Percentiles rank a stretch among this genome's conserved stretches.
These are phyloP conservation scores for Verruconis gallopava DNA, from an alignment of 2,329 filamentous ascomycete genomes.

Conservation along the genomic window DNA sequence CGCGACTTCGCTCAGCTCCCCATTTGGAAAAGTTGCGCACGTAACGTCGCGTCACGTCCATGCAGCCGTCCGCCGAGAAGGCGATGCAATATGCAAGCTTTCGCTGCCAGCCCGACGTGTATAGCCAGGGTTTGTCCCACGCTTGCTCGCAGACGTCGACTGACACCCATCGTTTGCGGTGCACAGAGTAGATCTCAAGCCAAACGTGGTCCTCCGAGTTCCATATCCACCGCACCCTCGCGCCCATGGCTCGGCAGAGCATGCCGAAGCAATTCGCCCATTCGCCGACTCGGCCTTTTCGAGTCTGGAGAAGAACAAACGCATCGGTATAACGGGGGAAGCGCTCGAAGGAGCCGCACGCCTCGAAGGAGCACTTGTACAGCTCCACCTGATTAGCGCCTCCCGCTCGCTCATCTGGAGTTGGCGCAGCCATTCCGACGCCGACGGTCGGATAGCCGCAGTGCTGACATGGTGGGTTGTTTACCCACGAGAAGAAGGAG, in stretches of 20 bases:
- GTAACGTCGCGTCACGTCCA: constrained; percentile 55
- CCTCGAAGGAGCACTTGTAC: constrained; percentile 68
- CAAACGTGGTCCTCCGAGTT: constrained; percentile 95
- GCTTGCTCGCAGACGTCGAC: constrained; percentile 89
- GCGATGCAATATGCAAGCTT: constrained; percentile 96
- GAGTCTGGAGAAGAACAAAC: constrained; percentile 78
- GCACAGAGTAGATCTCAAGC: constrained; percentile 94
- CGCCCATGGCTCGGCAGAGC: constrained; percentile 86
- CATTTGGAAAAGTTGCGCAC: constrained; percentile 57
- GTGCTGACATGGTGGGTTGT: constrained; percentile 75
- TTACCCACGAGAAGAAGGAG: constrained; percentile 91
- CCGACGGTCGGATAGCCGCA: constrained; percentile 75
- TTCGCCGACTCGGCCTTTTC: constrained; percentile 78
- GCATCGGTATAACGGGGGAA: constrained; percentile 94
- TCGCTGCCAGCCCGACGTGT: constrained; percentile 78
- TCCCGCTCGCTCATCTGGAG: constrained; percentile 77
- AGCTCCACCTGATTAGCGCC: constrained; percentile 80
- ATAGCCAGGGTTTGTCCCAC: constrained; percentile 88
- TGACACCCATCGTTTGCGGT: constrained; percentile 90
- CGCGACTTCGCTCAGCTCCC: constrained; percentile 61
- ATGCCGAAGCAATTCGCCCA: constrained; percentile 99
- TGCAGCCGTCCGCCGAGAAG: constrained; percentile 77
- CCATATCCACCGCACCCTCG: constrained; percentile 93
- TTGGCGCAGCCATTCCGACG: constrained; percentile 70
- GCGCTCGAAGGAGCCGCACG: constrained; percentile 68